Conservation (phyloP, 2,329 filamentous ascomycete genomes). For the Pseudogymnoascus sp. region DNA sequence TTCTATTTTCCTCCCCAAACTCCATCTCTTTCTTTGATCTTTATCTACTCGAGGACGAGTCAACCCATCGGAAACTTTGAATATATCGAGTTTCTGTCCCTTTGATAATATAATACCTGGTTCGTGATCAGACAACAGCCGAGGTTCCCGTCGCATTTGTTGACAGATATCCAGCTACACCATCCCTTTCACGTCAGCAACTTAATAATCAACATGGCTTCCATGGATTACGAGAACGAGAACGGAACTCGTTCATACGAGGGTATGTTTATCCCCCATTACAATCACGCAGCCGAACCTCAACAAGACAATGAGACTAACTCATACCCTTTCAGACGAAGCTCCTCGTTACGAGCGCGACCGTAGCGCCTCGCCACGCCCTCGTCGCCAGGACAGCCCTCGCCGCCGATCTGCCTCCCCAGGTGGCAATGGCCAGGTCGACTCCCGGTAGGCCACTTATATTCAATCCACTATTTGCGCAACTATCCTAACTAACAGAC, state of each 20-base stretch:
- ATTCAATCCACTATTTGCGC: neutral
- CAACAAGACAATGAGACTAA: neutral
- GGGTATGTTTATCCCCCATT: conserved; percentile 39
- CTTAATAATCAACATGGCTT: conserved; percentile 35
- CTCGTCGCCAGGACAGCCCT: conserved; percentile 47
- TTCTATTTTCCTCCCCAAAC: conserved; percentile 3
- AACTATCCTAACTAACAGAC: conserved; percentile 14
- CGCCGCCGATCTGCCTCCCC: conserved; percentile 58
- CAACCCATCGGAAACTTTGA: conserved; percentile 1
- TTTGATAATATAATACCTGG: conserved; percentile 2
- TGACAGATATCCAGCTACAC: conserved; percentile 4
- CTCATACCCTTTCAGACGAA: conserved; percentile 42
- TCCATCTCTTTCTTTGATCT: conserved; percentile 9
- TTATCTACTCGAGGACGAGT: neutral
- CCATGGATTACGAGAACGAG: conserved; percentile 64
- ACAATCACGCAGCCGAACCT: neutral
- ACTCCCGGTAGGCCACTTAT: conserved; percentile 35
- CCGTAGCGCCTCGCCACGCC: conserved; percentile 58
- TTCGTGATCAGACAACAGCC: neutral
- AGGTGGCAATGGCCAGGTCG: conserved; percentile 42
- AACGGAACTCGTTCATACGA: conserved; percentile 58
- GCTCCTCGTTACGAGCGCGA: conserved; percentile 60
- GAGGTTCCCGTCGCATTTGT: neutral
- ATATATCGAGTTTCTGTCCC: neutral
- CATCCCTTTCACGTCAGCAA: conserved; percentile 15